These are phyloP conservation scores for Amylocystis lapponica DNA, from an alignment of 768 basidiomycete species.

Conservation along the genomic window DNA sequence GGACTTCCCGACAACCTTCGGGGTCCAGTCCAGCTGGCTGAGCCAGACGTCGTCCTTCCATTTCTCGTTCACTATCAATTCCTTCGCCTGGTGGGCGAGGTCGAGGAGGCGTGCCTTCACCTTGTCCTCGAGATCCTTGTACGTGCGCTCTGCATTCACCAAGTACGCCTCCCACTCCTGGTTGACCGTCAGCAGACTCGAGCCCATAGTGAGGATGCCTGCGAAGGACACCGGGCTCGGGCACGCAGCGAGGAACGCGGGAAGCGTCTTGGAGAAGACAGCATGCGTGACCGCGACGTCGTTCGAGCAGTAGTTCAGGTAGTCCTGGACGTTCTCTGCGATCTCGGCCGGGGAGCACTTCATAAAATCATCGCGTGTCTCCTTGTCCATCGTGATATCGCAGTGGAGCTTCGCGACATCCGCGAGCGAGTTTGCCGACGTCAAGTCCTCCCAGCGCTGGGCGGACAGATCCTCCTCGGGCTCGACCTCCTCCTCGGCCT, in stretches of 20 bases:
- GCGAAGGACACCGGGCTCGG: slow-evolving; percentile 93
- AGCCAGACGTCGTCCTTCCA: slow-evolving; percentile 83
- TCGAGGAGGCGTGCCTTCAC: slow-evolving; percentile 58
- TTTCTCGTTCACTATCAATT: slow-evolving; percentile 40
- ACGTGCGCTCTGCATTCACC: slow-evolving; percentile 68
- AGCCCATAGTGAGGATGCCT: slow-evolving; percentile 88
- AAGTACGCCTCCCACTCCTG: slow-evolving; percentile 85
- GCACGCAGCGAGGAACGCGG: slow-evolving; percentile 75
- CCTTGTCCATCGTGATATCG: slow-evolving; percentile 72
- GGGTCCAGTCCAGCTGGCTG: slow-evolving; percentile 91
- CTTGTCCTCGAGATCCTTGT: slow-evolving; percentile 59
- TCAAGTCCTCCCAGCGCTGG: slow-evolving; percentile 89
- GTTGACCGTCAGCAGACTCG: slow-evolving; percentile 86
- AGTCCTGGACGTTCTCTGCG: slow-evolving; percentile 57
- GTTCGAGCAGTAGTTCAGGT: slow-evolving; percentile 77
- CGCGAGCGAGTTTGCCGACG: slow-evolving; percentile 84
- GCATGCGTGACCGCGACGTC: slow-evolving; percentile 84
- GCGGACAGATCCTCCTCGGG: slow-evolving; percentile 36
- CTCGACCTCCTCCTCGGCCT: slow-evolving; percentile 35
- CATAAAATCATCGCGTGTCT: slow-evolving; percentile 72
- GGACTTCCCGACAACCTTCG: slow-evolving; percentile 69
- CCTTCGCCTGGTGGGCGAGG: slow-evolving; percentile 55
- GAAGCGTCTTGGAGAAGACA: slow-evolving; percentile 73
- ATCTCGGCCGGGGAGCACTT: slow-evolving; percentile 60
- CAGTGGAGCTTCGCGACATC: slow-evolving; percentile 93